Evolutionary conservation across 2,329 filamentous ascomycete species (phyloP).

Genomic region (Drechslerella stenobrocha): DNA sequence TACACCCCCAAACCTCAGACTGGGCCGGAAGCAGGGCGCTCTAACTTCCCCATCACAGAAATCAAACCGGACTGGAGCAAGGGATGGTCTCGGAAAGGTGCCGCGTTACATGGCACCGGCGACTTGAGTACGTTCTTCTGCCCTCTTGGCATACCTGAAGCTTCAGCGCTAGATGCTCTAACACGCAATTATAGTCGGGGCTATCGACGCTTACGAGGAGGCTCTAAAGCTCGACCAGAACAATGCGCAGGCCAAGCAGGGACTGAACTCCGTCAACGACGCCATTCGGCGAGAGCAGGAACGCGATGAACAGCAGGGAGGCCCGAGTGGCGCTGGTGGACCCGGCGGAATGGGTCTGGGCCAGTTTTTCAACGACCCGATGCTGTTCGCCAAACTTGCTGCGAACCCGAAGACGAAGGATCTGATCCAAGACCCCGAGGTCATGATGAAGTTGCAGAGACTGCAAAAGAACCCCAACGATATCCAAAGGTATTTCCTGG

Average conservation of each 20-base stretch:
- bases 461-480: slow-evolving; percentile 79
- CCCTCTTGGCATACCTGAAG: neutral
- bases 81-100: slow-evolving; percentile 90
- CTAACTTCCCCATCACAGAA: slow-evolving; percentile 57
- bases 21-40: neutral
- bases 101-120: slow-evolving; percentile 82
- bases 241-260: slow-evolving; percentile 91
- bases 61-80: slow-evolving; percentile 98
- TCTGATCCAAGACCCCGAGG: slow-evolving; percentile 77
- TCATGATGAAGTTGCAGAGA: slow-evolving; percentile 86
- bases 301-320: slow-evolving; percentile 62
- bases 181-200: slow-evolving; percentile 63
- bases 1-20: slow-evolving; percentile 13
- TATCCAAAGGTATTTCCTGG: slow-evolving; percentile 59
- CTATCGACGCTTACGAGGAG: slow-evolving; percentile 87
- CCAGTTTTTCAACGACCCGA: slow-evolving; percentile 90
- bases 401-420: slow-evolving; percentile 88
- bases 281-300: slow-evolving; percentile 78
- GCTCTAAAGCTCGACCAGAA: slow-evolving; percentile 89
- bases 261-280: slow-evolving; percentile 79
- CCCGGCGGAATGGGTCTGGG: slow-evolving; percentile 76
- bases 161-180: neutral
- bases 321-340: slow-evolving; percentile 63
- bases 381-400: slow-evolving; percentile 85
- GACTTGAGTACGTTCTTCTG: slow-evolving; percentile 66